phyloP scores from a whole-genome alignment of 306 rosid genomes.

The Dalbergia cultrata region DNA sequence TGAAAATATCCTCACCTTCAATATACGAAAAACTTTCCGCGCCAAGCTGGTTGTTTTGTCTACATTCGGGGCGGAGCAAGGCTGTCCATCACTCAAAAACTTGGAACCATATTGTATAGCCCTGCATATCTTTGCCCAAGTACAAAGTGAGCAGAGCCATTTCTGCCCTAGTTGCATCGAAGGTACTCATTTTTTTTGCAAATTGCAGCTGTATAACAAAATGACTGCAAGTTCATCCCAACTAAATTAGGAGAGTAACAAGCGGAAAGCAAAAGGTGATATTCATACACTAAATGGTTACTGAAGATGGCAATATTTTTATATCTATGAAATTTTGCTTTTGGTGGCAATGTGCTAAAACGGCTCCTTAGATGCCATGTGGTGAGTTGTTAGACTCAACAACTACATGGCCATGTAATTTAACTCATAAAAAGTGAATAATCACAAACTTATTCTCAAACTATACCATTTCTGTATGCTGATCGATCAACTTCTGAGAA shows the following conservation, averaged over 20 bases:
- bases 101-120: slow-evolving; percentile 98
- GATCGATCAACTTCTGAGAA: too few species aligned
- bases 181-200: slow-evolving; percentile 75
- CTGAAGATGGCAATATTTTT: not conserved
- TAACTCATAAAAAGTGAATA: not conserved
- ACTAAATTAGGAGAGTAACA: not conserved
- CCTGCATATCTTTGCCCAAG: slow-evolving; percentile 96
- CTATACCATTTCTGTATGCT: not conserved
- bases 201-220: slow-evolving; percentile 41
- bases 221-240: slow-evolving; percentile 37
- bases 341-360: not conserved
- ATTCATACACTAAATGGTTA: not conserved
- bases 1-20: slow-evolving; percentile 72
- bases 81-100: slow-evolving; percentile 87
- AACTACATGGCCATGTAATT: not conserved
- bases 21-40: slow-evolving; percentile 94
- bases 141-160: slow-evolving; percentile 83
- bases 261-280: not conserved
- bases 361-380: not conserved
- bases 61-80: slow-evolving; percentile 90
- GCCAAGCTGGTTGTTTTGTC: slow-evolving; percentile 98
- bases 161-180: slow-evolving; percentile 93
- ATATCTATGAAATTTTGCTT: not conserved
- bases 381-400: not conserved
- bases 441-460: not conserved